A percentile compares a stretch with the other conserved stretches of the same genome.
phyloP scores from a whole-genome alignment of 768 basidiomycete species.

The Collybiopsis luxurians region DNA sequence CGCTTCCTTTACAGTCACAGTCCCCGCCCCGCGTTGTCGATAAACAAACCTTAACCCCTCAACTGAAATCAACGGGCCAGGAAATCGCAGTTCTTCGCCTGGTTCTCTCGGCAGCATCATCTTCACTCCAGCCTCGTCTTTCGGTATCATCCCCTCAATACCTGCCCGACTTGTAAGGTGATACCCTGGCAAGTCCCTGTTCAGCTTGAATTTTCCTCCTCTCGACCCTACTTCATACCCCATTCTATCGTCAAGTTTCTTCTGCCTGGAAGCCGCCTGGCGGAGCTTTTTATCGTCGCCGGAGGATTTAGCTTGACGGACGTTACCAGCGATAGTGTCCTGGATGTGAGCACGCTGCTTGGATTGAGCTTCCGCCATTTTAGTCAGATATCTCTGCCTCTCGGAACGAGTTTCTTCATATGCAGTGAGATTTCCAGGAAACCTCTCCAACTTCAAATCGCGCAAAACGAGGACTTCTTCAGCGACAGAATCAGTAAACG shows the following conservation, averaged over 20 bases:
- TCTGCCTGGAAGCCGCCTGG: slow-evolving; percentile 56
- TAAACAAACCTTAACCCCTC: slow-evolving; percentile 11
- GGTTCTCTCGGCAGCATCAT: slow-evolving; percentile 30
- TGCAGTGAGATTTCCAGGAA: slow-evolving; percentile 52
- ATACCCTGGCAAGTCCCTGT: slow-evolving; percentile 46
- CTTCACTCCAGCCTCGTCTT: slow-evolving; percentile 30
- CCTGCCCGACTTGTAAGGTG: slow-evolving; percentile 34
- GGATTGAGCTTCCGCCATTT: slow-evolving; percentile 41
- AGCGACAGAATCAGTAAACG: slow-evolving; percentile 56
- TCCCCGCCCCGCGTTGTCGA: slow-evolving; percentile 19
- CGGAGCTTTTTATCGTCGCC: slow-evolving; percentile 58
- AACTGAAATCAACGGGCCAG: slow-evolving; percentile 12
- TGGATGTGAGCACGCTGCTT: slow-evolving; percentile 48
- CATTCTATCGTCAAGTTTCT: slow-evolving; percentile 45
- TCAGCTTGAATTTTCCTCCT: slow-evolving; percentile 55
- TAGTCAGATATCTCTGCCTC: slow-evolving; percentile 39
- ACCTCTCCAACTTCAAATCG: slow-evolving; percentile 48
- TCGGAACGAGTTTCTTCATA: slow-evolving; percentile 47
- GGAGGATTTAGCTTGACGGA: slow-evolving; percentile 48
- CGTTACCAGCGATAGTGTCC: slow-evolving; percentile 51
- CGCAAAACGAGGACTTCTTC: slow-evolving; percentile 64
- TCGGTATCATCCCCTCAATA: slow-evolving; percentile 1
- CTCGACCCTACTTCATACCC: slow-evolving; percentile 37
- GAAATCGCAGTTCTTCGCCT: slow-evolving; percentile 24
- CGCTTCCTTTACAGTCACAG: neutral